A percentile compares a stretch with the other conserved stretches of the same genome.
These are phyloP conservation scores for Lichina pygmaea DNA, from an alignment of 495 filamentous ascomycete species.

Conservation along the genomic window DNA sequence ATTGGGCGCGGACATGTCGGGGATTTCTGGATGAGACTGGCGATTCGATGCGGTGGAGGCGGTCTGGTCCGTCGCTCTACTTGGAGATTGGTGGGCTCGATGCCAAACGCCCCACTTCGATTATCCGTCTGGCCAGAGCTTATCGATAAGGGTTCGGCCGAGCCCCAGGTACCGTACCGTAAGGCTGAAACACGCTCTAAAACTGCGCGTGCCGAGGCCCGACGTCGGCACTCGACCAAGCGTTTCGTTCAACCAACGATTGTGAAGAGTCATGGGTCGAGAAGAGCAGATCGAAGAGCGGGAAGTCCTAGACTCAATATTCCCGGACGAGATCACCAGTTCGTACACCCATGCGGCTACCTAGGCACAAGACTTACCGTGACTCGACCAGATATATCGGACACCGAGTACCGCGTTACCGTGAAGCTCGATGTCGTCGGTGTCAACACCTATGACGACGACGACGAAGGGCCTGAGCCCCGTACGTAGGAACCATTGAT, in stretches of 20 bases:
- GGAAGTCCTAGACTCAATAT: constrained; percentile 92
- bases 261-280: constrained; percentile 34
- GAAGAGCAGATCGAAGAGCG: constrained; percentile 92
- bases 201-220: too few relatives aligned
- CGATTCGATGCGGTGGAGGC: too few relatives aligned
- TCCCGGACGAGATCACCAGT: constrained; percentile 94
- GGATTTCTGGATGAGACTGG: constrained; percentile 7
- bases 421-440: constrained; percentile 45
- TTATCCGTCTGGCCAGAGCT: too few relatives aligned
- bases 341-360: constrained; percentile 1
- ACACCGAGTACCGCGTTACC: constrained; percentile 60
- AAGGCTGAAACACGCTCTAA: too few relatives aligned
- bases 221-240: too few relatives aligned
- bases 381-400: constrained; percentile 41
- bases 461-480: constrained; percentile 25
- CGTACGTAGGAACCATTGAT: constrained; percentile 9
- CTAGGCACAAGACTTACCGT: not conserved
- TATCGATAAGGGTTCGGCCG: too few relatives aligned
- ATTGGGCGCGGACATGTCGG: constrained; percentile 21
- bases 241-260: too few relatives aligned
- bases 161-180: too few relatives aligned
- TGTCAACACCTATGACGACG: constrained; percentile 13
- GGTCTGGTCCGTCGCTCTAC: too few relatives aligned
- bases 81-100: too few relatives aligned
- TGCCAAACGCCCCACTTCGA: too few relatives aligned